Evolutionary conservation across 1,139 yeast species (phyloP), one percentile per base, ranked within the genome.

Genomic region (Hyphopichia pseudoburtonii): DNA sequence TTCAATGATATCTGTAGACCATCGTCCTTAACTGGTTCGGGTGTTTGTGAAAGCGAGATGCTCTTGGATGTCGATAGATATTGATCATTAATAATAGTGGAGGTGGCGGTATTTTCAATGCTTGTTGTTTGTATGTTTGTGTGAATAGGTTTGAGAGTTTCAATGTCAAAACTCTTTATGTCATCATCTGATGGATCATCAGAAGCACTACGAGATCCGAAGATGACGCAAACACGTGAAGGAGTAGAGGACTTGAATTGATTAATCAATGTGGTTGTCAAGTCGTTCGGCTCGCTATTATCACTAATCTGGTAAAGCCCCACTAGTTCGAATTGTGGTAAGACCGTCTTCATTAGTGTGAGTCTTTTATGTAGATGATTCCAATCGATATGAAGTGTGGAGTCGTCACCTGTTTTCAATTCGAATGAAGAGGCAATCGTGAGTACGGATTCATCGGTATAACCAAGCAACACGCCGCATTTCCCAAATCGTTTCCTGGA

Each of bases 381-480:
- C 18, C 41, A 35, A 42, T 66, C 64, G 2, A 64, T 39, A 21
- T 7, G 23, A 7, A 10, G 10, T 27, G 19, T 10, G 2, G 17
- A 28, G 3, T 41, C 43, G 17, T 38, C 34, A 6, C 40, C 24
- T 12, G 44, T 30, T 18, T 52, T 28, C 4, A 60, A 42, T 36
- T 64, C 70, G 41, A 60, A 62, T 4, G 60, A 50, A 3, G 54
- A 51, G 14, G 42, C 35, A 5, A 56, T 50, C 2, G 44, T 42
- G 2, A 49, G 6, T 43, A 50, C 14, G 6, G 17, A 6, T 29
- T 41, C 33, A 12, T 38, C 41, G 4, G 8, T 25, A 14, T 37
- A 37, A 0, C 73, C 73, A 9, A 66, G 36, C 9, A 67, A 40
- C 1, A 64, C 48, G 0, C 73, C 73, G 38, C 52, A 45, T 3